A percentile compares a stretch with the other conserved stretches of the same genome.
Evolutionary conservation across 1,139 yeast genomes (phyloP).

Genomic region (Pichia sp.): DNA sequence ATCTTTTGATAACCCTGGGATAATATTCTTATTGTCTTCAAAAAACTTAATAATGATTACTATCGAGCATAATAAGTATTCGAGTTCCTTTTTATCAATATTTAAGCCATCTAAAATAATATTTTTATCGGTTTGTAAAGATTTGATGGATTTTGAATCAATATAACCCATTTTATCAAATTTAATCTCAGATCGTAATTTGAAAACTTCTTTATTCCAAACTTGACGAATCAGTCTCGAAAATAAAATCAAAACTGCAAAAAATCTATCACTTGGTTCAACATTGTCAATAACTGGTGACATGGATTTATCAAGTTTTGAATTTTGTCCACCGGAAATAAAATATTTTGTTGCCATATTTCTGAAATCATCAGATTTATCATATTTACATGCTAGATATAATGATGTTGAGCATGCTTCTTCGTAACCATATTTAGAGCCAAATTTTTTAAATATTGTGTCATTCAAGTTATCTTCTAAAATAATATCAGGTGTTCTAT

Average conservation of each 20-base stretch:
- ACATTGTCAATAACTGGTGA: conserved; percentile 59
- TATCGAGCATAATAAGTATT: conserved; percentile 61
- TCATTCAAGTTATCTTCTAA: conserved; percentile 65
- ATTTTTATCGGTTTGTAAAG: conserved; percentile 32
- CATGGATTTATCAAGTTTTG: conserved; percentile 37
- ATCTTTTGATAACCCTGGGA: conserved; percentile 51
- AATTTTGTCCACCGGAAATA: conserved; percentile 50
- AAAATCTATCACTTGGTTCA: conserved; percentile 82
- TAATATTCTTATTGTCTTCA: conserved; percentile 49
- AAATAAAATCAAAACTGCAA: conserved; percentile 78
- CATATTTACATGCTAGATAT: conserved; percentile 71
- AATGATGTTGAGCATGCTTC: conserved; percentile 88
- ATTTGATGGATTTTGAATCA: conserved; percentile 38
- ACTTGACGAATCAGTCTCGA: conserved; percentile 70
- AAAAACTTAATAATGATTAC: conserved; percentile 56
- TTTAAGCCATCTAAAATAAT: conserved; percentile 38
- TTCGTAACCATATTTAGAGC: conserved; percentile 50
- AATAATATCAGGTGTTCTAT: conserved; percentile 73
- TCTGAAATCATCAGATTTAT: conserved; percentile 47
- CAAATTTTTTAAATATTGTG: conserved; percentile 38
- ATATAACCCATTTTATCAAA: conserved; percentile 34
- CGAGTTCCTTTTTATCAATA: conserved; percentile 51
- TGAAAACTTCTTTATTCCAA: conserved; percentile 73
- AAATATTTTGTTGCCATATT: conserved; percentile 47
- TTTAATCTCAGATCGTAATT: conserved; percentile 39